phyloP scores from a whole-genome alignment of 1,284 basidiomycete genomes.

The Ceratobasidium sp. region DNA sequence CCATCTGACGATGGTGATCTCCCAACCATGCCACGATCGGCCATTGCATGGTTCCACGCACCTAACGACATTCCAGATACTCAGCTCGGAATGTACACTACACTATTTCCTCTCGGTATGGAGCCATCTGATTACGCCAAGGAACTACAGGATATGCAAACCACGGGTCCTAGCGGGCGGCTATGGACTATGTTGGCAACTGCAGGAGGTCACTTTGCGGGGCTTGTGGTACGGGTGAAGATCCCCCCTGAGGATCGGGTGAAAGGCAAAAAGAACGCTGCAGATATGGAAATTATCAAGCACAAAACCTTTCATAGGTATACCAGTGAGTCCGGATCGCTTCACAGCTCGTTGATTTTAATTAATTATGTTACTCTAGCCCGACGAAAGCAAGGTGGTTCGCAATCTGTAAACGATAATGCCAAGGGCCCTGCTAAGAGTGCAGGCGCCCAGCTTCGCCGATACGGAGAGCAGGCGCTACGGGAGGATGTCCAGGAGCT shows the following conservation, averaged over 20 bases:
- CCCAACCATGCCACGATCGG: conserved; percentile 69
- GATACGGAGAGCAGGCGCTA: conserved; percentile 94
- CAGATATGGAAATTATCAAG: conserved; percentile 80
- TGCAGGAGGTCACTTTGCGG: conserved; percentile 97
- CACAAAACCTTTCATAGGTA: conserved; percentile 99
- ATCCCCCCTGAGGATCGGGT: conserved; percentile 60
- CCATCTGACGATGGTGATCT: conserved; percentile 51
- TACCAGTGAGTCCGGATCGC: conserved; percentile 73
- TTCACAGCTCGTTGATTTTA: not conserved
- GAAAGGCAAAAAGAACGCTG: conserved; percentile 66
- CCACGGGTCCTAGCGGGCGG: conserved; percentile 68
- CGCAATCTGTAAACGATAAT: conserved; percentile 92
- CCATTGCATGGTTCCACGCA: conserved; percentile 91
- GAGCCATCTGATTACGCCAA: conserved; percentile 55
- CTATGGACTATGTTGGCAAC: conserved; percentile 96
- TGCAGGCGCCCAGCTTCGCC: conserved; percentile 92
- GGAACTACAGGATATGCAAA: conserved; percentile 74
- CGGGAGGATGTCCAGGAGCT: conserved; percentile 90
- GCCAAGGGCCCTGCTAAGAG: conserved; percentile 93
- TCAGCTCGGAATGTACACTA: conserved; percentile 89
- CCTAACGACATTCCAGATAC: conserved; percentile 72
- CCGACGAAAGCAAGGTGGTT: conserved; percentile 96
- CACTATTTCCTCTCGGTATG: conserved; percentile 69
- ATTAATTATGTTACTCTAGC: conserved; percentile 63
- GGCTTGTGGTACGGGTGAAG: conserved; percentile 82